Conservation (phyloP, 495 filamentous ascomycete species). For the Acidiella bohemica region DNA sequence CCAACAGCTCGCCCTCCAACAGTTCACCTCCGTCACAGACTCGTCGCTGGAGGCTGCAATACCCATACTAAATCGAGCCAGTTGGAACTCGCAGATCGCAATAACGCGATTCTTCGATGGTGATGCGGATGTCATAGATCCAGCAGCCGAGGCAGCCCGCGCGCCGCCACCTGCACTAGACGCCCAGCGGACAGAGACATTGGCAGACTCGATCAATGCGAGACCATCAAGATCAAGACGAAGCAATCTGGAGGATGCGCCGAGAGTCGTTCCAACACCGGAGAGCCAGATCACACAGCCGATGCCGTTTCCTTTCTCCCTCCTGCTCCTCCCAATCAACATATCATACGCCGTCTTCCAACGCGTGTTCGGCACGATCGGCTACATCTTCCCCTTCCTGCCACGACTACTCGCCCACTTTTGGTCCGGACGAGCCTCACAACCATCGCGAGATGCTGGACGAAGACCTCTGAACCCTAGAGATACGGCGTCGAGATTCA, state of each 20-base stretch:
- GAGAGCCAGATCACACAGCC: constrained; percentile 48
- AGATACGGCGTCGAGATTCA: constrained; percentile 78
- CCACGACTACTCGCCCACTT: constrained; percentile 48
- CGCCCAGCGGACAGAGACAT: constrained; percentile 51
- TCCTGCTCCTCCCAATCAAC: constrained; percentile 73
- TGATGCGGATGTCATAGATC: constrained; percentile 59
- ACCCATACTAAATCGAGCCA: constrained; percentile 63
- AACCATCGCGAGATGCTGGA: constrained; percentile 42
- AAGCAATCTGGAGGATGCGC: constrained; percentile 45
- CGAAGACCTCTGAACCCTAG: constrained; percentile 63
- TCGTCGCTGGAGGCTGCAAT: constrained; percentile 68
- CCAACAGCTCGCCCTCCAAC: constrained; percentile 71
- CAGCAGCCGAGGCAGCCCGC: constrained; percentile 55
- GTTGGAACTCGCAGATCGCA: constrained; percentile 97
- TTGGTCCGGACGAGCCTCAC: constrained; percentile 20
- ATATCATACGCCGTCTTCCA: constrained; percentile 56
- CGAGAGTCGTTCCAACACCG: constrained; percentile 64
- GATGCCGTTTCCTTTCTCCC: constrained; percentile 57
- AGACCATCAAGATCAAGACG: constrained; percentile 23
- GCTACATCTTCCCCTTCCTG: constrained; percentile 66
- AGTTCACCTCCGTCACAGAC: constrained; percentile 77
- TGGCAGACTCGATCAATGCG: constrained; percentile 42
- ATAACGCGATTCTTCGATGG: constrained; percentile 97
- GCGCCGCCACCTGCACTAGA: constrained; percentile 48
- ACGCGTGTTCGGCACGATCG: constrained; percentile 49